Evolutionary conservation across 805 yeast genomes (phyloP).

Genomic region (Ogataea paradorogensis): DNA sequence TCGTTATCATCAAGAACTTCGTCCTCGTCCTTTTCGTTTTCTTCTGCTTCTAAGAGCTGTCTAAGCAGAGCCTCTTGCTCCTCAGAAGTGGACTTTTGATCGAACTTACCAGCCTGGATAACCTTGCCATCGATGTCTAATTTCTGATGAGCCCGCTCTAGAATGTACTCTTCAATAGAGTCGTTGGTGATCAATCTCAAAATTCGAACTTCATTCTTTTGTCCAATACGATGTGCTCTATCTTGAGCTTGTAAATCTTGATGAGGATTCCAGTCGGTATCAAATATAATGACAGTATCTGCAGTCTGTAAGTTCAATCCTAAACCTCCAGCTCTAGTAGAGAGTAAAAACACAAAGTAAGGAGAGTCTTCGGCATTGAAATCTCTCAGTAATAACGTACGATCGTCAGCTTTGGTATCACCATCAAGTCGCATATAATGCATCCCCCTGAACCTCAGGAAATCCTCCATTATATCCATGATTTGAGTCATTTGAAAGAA

Average conservation of each 20-base stretch:
- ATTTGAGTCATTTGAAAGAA: constrained; percentile 89
- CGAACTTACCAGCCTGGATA: constrained; percentile 88
- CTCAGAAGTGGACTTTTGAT: constrained; percentile 80
- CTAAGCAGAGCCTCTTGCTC: constrained; percentile 81
- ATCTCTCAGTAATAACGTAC: constrained; percentile 67
- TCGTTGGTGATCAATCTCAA: constrained; percentile 76
- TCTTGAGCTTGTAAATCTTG: constrained; percentile 91
- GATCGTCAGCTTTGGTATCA: constrained; percentile 78
- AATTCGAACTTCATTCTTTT: constrained; percentile 82
- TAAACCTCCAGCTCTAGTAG: constrained; percentile 88
- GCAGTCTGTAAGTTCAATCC: constrained; percentile 86
- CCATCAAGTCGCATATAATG: constrained; percentile 80
- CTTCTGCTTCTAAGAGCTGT: constrained; percentile 68
- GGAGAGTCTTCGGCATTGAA: constrained; percentile 77
- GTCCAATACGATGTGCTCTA: constrained; percentile 88
- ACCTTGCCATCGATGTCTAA: constrained; percentile 86
- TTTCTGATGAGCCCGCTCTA: constrained; percentile 80
- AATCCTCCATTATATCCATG: constrained; percentile 89
- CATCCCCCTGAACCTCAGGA: constrained; percentile 60
- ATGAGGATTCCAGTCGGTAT: constrained; percentile 90
- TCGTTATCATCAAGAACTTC: constrained; percentile 60
- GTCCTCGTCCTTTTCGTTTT: constrained; percentile 39
- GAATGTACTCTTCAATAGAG: constrained; percentile 78
- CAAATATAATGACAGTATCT: constrained; percentile 82
- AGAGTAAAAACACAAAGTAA: constrained; percentile 72